These are phyloP conservation scores for Aulographum hederae DNA, from an alignment of 2,329 filamentous ascomycete species.

Conservation along the genomic window DNA sequence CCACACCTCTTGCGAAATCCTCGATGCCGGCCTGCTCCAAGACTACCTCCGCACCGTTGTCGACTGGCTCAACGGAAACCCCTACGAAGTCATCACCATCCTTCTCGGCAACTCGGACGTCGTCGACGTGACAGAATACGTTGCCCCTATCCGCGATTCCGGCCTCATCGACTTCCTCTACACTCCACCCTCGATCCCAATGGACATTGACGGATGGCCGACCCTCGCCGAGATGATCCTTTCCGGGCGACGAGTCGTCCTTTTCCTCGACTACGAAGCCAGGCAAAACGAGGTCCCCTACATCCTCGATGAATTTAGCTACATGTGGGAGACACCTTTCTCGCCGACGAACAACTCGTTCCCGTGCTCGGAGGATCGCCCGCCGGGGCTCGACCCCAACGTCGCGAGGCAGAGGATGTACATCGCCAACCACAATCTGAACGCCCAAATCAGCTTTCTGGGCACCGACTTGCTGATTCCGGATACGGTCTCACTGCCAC, in stretches of 20 bases:
- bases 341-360: slow-evolving; percentile 51
- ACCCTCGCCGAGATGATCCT: slow-evolving; percentile 45
- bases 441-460: slow-evolving; percentile 35
- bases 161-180: slow-evolving; percentile 61
- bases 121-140: slow-evolving; percentile 45
- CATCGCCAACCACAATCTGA: slow-evolving; percentile 82
- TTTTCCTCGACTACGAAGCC: slow-evolving; percentile 30
- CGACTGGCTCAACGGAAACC: slow-evolving; percentile 56
- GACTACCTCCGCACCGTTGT: slow-evolving; percentile 52
- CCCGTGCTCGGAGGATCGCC: slow-evolving; percentile 63
- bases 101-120: slow-evolving; percentile 67
- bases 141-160: slow-evolving; percentile 47
- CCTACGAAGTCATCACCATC: slow-evolving; percentile 76
- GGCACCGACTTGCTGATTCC: slow-evolving; percentile 16
- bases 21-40: slow-evolving; percentile 64
- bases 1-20: slow-evolving; percentile 65
- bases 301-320: slow-evolving; percentile 71
- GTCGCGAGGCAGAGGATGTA: slow-evolving; percentile 44
- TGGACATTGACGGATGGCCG: slow-evolving; percentile 64
- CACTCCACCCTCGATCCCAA: slow-evolving; percentile 49
- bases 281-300: slow-evolving; percentile 65
- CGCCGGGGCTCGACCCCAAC: slow-evolving; percentile 40
- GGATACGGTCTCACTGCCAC: slow-evolving; percentile 15
- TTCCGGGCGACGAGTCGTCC: slow-evolving; percentile 17
- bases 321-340: slow-evolving; percentile 85